phyloP scores from a whole-genome alignment of 2,329 filamentous ascomycete species.

The Lachnellula occidentalis region DNA sequence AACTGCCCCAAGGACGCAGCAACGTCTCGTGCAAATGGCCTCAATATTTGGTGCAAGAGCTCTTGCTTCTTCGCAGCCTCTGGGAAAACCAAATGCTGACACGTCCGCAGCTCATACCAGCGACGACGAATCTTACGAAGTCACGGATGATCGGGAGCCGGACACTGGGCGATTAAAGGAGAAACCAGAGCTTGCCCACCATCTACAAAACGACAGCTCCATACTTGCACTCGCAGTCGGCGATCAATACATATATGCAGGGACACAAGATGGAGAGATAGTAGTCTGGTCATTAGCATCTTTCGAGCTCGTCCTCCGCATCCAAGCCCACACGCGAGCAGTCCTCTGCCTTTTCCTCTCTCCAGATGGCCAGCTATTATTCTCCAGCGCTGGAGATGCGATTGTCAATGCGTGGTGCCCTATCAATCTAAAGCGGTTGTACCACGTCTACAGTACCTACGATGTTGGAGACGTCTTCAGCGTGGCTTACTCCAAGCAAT shows the following conservation, averaged over 20 bases:
- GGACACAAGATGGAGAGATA: conserved; percentile 90
- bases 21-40: conserved; percentile 18
- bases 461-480: conserved; percentile 96
- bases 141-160: conserved; percentile 7
- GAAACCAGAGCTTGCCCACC: conserved; percentile 63
- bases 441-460: conserved; percentile 88
- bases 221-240: conserved; percentile 81
- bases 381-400: conserved; percentile 90
- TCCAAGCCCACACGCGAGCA: conserved; percentile 87
- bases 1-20: neutral
- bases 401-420: conserved; percentile 94
- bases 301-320: conserved; percentile 70
- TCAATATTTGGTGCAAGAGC: conserved; percentile 21
- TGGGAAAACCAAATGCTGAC: conserved; percentile 16
- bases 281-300: conserved; percentile 85
- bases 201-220: conserved; percentile 69
- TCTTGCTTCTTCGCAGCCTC: conserved; percentile 5
- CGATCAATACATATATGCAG: conserved; percentile 78
- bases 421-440: conserved; percentile 66
- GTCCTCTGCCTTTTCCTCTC: conserved; percentile 82
- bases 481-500: conserved; percentile 75
- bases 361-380: conserved; percentile 65
- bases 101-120: conserved; percentile 16
- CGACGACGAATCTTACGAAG: conserved; percentile 21
- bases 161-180: conserved; percentile 14